Percentiles rank a stretch among this genome's conserved stretches.
These are phyloP conservation scores for Voacanga thouarsii DNA, from an alignment of 257 asterid species.

Conservation along the genomic window DNA sequence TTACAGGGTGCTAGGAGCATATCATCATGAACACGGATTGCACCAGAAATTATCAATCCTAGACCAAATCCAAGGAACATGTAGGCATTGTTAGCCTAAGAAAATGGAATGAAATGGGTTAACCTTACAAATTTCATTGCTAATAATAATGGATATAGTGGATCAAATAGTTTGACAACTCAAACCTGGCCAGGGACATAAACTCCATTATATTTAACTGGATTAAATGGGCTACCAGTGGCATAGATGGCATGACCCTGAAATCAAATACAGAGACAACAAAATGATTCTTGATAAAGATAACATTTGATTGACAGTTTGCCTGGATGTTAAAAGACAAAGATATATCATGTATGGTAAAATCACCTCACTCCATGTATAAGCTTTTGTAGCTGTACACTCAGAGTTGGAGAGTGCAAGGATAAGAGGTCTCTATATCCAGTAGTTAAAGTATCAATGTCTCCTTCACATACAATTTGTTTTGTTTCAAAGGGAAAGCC, in stretches of 20 bases:
- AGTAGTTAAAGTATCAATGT: conserved; percentile 6
- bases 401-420: conserved; percentile 92
- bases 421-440: conserved; percentile 71
- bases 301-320: background rate
- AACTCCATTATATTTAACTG: conserved; percentile 50
- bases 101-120: background rate
- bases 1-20: conserved; percentile 96
- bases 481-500: background rate
- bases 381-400: conserved; percentile 91
- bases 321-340: background rate
- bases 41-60: conserved; percentile 88
- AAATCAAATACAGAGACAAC: conserved; percentile 16
- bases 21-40: conserved; percentile 89
- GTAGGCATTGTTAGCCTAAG: conserved; percentile 85
- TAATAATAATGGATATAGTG: conserved; percentile 1
- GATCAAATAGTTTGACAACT: background rate
- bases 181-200: conserved; percentile 47
- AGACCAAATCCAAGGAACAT: conserved; percentile 90
- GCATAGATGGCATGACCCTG: conserved; percentile 78
- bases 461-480: background rate
- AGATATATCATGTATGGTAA: background rate
- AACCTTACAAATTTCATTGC: background rate
- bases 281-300: background rate
- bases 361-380: conserved; percentile 77
- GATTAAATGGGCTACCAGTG: conserved; percentile 70